phyloP scores from a whole-genome alignment of 768 basidiomycete genomes.

The Suillus placidus region DNA sequence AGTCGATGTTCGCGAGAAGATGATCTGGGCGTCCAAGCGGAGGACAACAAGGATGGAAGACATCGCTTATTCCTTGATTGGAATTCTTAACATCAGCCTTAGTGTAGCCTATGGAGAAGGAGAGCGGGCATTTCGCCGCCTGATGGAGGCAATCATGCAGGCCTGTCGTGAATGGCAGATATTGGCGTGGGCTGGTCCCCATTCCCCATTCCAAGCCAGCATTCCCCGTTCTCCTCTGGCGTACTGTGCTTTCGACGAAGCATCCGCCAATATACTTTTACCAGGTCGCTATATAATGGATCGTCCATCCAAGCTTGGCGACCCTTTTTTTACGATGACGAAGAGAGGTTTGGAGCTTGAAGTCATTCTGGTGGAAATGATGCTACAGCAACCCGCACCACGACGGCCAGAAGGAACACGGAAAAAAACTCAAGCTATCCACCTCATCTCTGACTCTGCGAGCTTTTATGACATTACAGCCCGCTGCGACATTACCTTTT shows the following conservation, averaged over 20 bases:
- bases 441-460: constrained; percentile 18
- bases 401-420: constrained; percentile 10
- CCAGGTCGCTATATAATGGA: background rate
- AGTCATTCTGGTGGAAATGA: constrained; percentile 27
- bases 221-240: constrained; percentile 25
- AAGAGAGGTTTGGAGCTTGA: constrained; percentile 25
- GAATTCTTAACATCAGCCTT: constrained; percentile 28
- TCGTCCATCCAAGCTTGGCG: constrained; percentile 20
- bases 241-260: constrained; percentile 16
- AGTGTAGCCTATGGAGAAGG: constrained; percentile 30
- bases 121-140: constrained; percentile 25
- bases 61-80: constrained; percentile 29
- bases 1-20: constrained; percentile 22
- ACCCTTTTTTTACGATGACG: constrained; percentile 26
- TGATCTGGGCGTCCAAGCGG: constrained; percentile 29
- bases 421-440: constrained; percentile 10
- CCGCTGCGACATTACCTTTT: constrained; percentile 20
- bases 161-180: constrained; percentile 25
- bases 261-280: background rate
- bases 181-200: constrained; percentile 26
- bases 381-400: constrained; percentile 16
- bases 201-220: constrained; percentile 21
- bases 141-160: constrained; percentile 25
- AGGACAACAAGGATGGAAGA: constrained; percentile 31
- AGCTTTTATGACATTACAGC: constrained; percentile 22